A percentile compares a stretch with the other conserved stretches of the same genome.
phyloP scores from a whole-genome alignment of 1,284 basidiomycete genomes.

The Moesziomyces globuligerus region DNA sequence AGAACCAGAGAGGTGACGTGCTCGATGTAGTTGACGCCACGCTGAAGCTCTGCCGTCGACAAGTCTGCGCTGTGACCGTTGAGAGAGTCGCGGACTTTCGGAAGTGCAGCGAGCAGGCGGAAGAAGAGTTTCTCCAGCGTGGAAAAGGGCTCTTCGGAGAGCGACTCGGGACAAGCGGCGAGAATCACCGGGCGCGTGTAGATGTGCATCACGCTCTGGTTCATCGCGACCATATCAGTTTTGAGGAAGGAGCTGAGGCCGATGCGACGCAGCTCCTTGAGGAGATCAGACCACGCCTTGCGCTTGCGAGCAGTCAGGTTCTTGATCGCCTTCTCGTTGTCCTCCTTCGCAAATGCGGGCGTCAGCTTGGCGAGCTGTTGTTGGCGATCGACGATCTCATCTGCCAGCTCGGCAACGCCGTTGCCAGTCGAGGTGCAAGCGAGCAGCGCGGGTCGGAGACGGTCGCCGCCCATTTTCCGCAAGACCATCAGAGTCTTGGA shows the following conservation, averaged over 20 bases:
- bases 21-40: conserved; percentile 82
- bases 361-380: conserved; percentile 71
- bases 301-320: conserved; percentile 81
- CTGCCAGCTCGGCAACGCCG: conserved; percentile 75
- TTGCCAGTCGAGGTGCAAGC: conserved; percentile 9
- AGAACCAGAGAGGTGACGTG: conserved; percentile 70
- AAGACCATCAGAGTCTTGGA: conserved; percentile 49
- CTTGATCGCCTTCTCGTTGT: conserved; percentile 78
- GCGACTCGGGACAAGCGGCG: conserved; percentile 16
- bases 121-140: conserved; percentile 77
- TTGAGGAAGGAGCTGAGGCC: conserved; percentile 73
- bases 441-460: conserved; percentile 44
- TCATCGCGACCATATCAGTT: conserved; percentile 76
- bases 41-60: conserved; percentile 82
- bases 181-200: conserved; percentile 70
- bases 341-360: conserved; percentile 55
- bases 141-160: conserved; percentile 67
- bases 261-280: conserved; percentile 85
- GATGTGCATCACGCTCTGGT: conserved; percentile 77
- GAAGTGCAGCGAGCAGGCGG: conserved; percentile 77
- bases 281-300: conserved; percentile 88
- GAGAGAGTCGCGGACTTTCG: conserved; percentile 76
- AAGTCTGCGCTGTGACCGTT: conserved; percentile 82
- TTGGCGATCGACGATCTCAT: conserved; percentile 79
- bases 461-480: conserved; percentile 25